Conservation (phyloP, 345 rosid genomes). For the Salix suchowensis region DNA sequence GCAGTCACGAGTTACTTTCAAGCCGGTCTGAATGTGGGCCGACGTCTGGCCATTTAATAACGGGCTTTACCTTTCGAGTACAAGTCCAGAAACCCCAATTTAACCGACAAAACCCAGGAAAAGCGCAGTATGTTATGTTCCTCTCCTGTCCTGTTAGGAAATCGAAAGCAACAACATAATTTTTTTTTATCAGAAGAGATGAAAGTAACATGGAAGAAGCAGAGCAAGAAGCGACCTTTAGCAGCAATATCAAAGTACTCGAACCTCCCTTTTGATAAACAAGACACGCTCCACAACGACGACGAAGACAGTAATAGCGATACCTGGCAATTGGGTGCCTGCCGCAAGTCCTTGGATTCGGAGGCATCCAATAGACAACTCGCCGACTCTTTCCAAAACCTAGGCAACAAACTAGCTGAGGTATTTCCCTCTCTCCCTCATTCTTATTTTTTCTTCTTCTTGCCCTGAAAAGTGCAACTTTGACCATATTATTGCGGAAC, state of each 20-base stretch:
- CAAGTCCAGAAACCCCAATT: no score
- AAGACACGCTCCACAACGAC: constrained; percentile 1
- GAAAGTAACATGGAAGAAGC: constrained; percentile 74
- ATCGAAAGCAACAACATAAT: neutral
- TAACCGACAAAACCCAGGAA: no score
- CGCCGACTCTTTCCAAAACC: constrained; percentile 53
- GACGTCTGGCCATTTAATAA: no score
- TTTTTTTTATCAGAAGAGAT: constrained; percentile 24
- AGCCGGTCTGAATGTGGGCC: no score
- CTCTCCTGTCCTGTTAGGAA: neutral
- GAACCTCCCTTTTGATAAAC: constrained; percentile 58
- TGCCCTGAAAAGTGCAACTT: neutral
- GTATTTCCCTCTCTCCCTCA: constrained; percentile 17
- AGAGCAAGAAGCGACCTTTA: constrained; percentile 57
- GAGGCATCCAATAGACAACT: constrained; percentile 28
- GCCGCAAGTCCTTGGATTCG: constrained; percentile 11
- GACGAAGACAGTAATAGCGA: neutral
- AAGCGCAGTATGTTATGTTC: neutral
- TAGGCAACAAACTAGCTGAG: constrained; percentile 79
- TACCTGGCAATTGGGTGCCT: neutral
- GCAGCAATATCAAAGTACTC: constrained; percentile 34
- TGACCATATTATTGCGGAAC: neutral
- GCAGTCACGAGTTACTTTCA: no score
- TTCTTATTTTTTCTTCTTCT: neutral
- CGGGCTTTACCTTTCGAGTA: no score